Base-by-base conservation (phyloP, 768 basidiomycete genomes). In the Psilocybe subaeruginosa region DNA sequence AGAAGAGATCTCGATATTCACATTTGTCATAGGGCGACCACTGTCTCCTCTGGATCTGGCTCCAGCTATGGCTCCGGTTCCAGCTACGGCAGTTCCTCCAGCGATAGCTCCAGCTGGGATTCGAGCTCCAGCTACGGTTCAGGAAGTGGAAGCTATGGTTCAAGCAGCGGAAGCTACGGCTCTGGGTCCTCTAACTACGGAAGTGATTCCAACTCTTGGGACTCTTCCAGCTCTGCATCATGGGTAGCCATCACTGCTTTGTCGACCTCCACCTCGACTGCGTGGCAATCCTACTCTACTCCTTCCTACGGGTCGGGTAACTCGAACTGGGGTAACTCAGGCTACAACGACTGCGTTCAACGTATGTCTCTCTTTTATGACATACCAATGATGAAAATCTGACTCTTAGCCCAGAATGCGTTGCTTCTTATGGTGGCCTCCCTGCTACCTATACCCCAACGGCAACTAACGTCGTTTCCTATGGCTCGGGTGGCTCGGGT, bases 341-440 rank as follows among this genome's bases (percentile, higher is more conserved):
- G 79, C 46, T 91, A 90, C 76, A 76, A 88, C 65, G 79, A 79
- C 74, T 92, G 90, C 69, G 89, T 91, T 41, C 82, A 86, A 66
- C 85, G 89, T 91, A 67, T 71, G 87, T 80, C 39, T 48, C 29
- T 16, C 9, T 23, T 41, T 39, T 9, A n/a, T 39, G 14, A 37
- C 27, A 56, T 31, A 27, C 29, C 17, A 33, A 46, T 31, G 50
- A 27, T 19, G 7, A 37, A 27, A 11, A 39, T 43, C 47, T 62
- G 30, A 60, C 23, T 7, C 3, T 29, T 19, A 46, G 37, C 45
- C 16, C 60, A 90, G 88, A 90, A 81, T 92, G 90, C 68, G 72
- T 88, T 63, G 85, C 87, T 52, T 73, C 78, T n/a, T 90, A 78
- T 70, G 87, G 85, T 58, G 62, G 69, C 23, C 64, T 73, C 9